These are phyloP conservation scores for Fonsecaea multimorphosa DNA, from an alignment of 2,329 filamentous ascomycete genomes.

Conservation along the genomic window DNA sequence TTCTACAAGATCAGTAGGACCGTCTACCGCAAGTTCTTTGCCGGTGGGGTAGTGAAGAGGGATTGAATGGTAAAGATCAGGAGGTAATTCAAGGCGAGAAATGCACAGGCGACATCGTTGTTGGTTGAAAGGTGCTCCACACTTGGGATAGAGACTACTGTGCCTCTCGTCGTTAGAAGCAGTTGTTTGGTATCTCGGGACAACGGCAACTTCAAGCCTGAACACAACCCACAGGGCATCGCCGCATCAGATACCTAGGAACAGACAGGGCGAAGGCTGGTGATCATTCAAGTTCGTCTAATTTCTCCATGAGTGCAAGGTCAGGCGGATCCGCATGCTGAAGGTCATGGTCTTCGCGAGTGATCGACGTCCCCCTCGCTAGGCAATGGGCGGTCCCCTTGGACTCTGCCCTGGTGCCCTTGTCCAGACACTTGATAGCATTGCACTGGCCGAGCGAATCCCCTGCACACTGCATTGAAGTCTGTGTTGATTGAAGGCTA, in stretches of 20 bases:
- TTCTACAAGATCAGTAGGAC: slow-evolving; percentile 13
- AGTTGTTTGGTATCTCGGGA: no score
- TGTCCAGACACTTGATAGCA: neutral
- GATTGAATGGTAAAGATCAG: no score
- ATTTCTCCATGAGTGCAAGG: neutral
- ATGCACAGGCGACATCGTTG: no score
- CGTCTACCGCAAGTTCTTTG: slow-evolving; percentile 12
- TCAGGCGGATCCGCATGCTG: neutral
- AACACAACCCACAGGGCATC: no score
- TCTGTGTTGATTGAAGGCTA: neutral
- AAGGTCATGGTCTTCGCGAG: neutral
- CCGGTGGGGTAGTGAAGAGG: neutral
- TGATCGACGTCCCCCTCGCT: neutral
- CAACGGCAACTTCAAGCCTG: no score
- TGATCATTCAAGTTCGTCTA: neutral
- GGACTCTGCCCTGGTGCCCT: neutral
- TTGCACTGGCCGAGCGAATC: neutral
- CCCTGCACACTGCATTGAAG: neutral
- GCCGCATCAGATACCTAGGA: no score
- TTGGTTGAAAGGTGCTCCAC: no score
- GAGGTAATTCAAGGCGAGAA: no score
- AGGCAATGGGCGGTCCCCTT: neutral
- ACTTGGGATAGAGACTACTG: no score
- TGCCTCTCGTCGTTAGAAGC: no score
- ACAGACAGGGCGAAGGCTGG: neutral